These are phyloP conservation scores for Saccharata proteae DNA, from an alignment of 2,329 filamentous ascomycete genomes.

Conservation along the genomic window DNA sequence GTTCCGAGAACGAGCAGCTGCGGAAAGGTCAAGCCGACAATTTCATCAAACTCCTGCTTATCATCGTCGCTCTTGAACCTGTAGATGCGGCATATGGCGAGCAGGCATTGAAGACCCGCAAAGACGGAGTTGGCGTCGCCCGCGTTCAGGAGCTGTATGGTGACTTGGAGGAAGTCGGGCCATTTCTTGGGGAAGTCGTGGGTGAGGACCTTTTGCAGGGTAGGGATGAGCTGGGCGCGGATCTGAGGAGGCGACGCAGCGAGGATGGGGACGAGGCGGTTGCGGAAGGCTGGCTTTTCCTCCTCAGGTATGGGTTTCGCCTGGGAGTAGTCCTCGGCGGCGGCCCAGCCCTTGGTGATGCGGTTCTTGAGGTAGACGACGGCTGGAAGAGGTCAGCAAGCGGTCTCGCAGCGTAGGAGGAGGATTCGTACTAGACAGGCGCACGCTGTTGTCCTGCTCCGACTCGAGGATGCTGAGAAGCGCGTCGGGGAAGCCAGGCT, in stretches of 20 bases:
- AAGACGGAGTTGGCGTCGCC: conserved; percentile 81
- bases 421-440: conserved; percentile 66
- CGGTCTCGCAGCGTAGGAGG: too few relatives aligned
- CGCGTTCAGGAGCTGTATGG: conserved; percentile 73
- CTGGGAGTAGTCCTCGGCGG: conserved; percentile 59
- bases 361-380: conserved; percentile 98
- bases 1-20: conserved; percentile 77
- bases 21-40: conserved; percentile 84
- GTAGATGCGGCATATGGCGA: conserved; percentile 92
- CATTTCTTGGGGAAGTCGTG: conserved; percentile 90
- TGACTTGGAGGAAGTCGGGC: conserved; percentile 90
- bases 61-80: conserved; percentile 81
- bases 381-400: conserved; percentile 42
- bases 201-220: conserved; percentile 91
- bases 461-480: conserved; percentile 81
- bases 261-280: conserved; percentile 79
- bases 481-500: conserved; percentile 80
- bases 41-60: conserved; percentile 81
- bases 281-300: conserved; percentile 77
- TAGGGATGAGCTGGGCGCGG: conserved; percentile 84
- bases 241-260: conserved; percentile 69
- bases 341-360: conserved; percentile 83
- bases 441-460: conserved; percentile 74
- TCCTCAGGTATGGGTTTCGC: conserved; percentile 71
- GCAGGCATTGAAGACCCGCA: conserved; percentile 82